Evolutionary conservation across 495 filamentous ascomycete species (phyloP).

Genomic region (Lasiosphaeris hirsuta): DNA sequence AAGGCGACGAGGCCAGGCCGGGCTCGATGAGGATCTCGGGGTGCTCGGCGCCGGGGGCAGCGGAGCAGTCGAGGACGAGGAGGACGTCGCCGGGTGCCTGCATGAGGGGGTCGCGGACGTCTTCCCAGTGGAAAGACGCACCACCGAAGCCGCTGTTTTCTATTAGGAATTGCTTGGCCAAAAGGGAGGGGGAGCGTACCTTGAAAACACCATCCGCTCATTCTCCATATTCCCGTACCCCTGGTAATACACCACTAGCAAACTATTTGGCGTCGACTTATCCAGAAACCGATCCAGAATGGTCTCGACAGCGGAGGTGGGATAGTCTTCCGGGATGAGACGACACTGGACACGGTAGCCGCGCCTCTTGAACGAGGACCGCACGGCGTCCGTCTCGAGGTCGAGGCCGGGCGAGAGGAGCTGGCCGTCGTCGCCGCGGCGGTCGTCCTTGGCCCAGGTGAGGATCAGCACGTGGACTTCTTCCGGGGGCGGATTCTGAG

Average conservation of each 20-base stretch:
- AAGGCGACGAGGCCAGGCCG: constrained; percentile 12
- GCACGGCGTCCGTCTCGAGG: constrained; percentile 17
- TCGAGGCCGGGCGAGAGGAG: constrained; percentile 7
- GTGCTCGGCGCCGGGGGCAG: constrained; percentile 7
- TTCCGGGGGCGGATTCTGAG: constrained; percentile 13
- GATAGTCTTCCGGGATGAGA: constrained; percentile 23
- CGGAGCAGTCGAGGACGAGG: constrained; percentile 26
- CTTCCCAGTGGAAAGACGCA: constrained; percentile 27
- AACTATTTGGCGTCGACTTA: neutral
- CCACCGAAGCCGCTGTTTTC: neutral
- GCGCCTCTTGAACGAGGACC: constrained; percentile 20
- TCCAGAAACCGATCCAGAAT: constrained; percentile 22
- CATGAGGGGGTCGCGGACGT: constrained; percentile 29
- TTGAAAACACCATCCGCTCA: constrained; percentile 25
- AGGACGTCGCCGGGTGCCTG: constrained; percentile 20
- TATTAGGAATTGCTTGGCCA: neutral
- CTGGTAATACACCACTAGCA: constrained; percentile 27
- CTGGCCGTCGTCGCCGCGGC: constrained; percentile 17
- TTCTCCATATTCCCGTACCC: constrained; percentile 22
- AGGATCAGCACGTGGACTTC: constrained; percentile 27
- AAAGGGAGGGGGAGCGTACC: constrained; percentile 6
- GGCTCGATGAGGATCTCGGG: constrained; percentile 17
- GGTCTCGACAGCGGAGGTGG: constrained; percentile 26
- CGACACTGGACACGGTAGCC: constrained; percentile 30
- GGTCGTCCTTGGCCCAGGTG: constrained; percentile 20